Evolutionary conservation across 495 filamentous ascomycete genomes (phyloP).

Genomic region (Talaromyces nanjingensis): DNA sequence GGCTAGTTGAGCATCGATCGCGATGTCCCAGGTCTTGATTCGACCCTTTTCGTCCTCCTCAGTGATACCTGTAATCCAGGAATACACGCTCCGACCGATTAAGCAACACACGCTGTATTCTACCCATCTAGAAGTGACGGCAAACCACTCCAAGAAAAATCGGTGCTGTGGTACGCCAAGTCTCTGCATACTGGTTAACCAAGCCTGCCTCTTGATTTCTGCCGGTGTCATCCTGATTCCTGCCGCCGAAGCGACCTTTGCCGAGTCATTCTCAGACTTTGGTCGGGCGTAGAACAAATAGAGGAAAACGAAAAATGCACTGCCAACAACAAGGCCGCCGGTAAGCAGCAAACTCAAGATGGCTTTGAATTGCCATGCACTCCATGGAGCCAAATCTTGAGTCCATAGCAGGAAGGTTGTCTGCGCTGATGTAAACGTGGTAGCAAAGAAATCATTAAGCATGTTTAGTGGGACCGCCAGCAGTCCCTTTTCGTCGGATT

Average conservation of each 20-base stretch:
- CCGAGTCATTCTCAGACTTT: conserved; percentile 26
- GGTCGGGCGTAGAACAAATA: conserved; percentile 58
- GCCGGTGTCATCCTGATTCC: conserved; percentile 65
- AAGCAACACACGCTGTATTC: conserved; percentile 76
- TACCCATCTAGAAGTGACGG: conserved; percentile 67
- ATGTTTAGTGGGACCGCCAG: conserved; percentile 57
- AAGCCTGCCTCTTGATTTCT: conserved; percentile 80
- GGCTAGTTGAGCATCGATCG: conserved; percentile 89
- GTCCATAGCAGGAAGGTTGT: conserved; percentile 14
- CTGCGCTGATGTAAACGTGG: conserved; percentile 10
- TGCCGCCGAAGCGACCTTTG: conserved; percentile 33
- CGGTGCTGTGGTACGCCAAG: conserved; percentile 88
- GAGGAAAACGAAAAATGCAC: conserved; percentile 60
- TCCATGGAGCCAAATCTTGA: conserved; percentile 18
- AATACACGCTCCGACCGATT: conserved; percentile 68
- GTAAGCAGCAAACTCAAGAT: conserved; percentile 48
- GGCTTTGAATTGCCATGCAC: conserved; percentile 34
- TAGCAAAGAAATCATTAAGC: conserved; percentile 26
- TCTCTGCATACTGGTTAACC: conserved; percentile 90
- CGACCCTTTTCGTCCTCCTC: conserved; percentile 81
- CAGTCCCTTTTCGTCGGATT: conserved; percentile 58
- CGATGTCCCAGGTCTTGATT: conserved; percentile 90
- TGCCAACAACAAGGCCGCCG: conserved; percentile 54
- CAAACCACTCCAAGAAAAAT: conserved; percentile 77
- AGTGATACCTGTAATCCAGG: conserved; percentile 68